Evolutionary conservation across 2,329 filamentous ascomycete species (phyloP), one percentile per base, ranked within the genome.

Genomic region (Verticillium zaregamsianum): DNA sequence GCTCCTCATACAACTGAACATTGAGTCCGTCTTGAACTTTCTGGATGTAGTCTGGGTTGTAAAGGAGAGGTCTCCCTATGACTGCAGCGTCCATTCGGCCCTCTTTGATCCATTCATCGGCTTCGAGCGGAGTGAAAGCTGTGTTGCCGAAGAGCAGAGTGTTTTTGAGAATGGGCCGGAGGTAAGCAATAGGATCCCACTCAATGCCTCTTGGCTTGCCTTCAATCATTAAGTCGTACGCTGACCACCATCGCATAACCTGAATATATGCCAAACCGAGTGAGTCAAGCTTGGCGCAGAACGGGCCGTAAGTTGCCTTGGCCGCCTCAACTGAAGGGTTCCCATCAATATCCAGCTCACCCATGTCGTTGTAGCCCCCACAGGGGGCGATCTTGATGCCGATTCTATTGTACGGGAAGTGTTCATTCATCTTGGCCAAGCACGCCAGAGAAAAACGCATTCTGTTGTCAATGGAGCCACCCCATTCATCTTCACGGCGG

Each of bases 401-500:
- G 31, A 56, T 56, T 2, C 55, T 25, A 28, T n/a, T 33, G 28
- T 56, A 56, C 2, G 55, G 55, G 55, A 56, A 56, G 31, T 15
- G 15, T 4, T 35, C 15, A 17, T 15, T 23, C 28, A 56, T 33
- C 15, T 33, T 35, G 28, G 55, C 55, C 28, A 56, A 28, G 55
- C 55, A 56, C 5, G 55, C 91, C 2, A 92, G 74, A 0, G 84
- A 81, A 5, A 95, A 73, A 0, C 90, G 83, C 0, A 80, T 84
- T 40, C 91, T 84, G 74, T 94, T 93, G 76, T 90, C 88, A 65
- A 89, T 89, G 52, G 78, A 83, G 2, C 88, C 88, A 20, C 88
- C 89, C 67, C 91, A 91, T 60, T 80, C 68, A 69, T 91, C 89
- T 0, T 80, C 90, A 17, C 91, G 82, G 57, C 84, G 77, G 74